These are phyloP conservation scores for Umbelopsis vinacea DNA, from an alignment of 192 early-diverging fungal genomes.

Conservation along the genomic window DNA sequence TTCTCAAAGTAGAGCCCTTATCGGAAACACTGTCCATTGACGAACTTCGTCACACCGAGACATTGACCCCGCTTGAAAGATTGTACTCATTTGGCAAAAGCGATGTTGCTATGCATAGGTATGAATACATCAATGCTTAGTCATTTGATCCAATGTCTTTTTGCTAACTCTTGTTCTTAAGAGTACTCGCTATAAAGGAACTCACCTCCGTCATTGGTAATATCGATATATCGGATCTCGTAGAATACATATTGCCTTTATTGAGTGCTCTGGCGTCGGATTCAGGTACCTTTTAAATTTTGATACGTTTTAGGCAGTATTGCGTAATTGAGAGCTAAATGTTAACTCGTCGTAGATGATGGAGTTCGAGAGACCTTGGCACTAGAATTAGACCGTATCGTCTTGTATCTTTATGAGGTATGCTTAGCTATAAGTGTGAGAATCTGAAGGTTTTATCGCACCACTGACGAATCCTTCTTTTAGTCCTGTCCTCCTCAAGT, in stretches of 20 bases:
- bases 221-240: slow-evolving; percentile 40
- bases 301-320: too few species aligned
- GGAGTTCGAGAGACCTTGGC: slow-evolving; percentile 36
- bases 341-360: slow-evolving; percentile 27
- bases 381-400: slow-evolving; percentile 36
- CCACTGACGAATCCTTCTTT: not conserved
- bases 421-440: not conserved
- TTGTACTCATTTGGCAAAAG: slow-evolving; percentile 41
- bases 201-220: slow-evolving; percentile 38
- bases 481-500: not conserved
- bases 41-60: slow-evolving; percentile 29
- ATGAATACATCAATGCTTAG: not conserved
- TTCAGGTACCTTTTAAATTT: not conserved
- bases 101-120: slow-evolving; percentile 44
- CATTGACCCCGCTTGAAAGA: slow-evolving; percentile 41
- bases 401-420: slow-evolving; percentile 42
- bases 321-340: not conserved
- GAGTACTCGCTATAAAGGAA: slow-evolving; percentile 47
- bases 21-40: not conserved
- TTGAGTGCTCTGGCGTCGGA: slow-evolving; percentile 42
- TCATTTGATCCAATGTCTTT: not conserved
- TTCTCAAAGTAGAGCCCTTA: not conserved
- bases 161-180: slow-evolving; percentile 23
- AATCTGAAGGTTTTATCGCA: too few species aligned
- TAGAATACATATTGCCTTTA: slow-evolving; percentile 45